Conservation (phyloP, 75 land plant genomes). For the Ceratopteris richardii region DNA sequence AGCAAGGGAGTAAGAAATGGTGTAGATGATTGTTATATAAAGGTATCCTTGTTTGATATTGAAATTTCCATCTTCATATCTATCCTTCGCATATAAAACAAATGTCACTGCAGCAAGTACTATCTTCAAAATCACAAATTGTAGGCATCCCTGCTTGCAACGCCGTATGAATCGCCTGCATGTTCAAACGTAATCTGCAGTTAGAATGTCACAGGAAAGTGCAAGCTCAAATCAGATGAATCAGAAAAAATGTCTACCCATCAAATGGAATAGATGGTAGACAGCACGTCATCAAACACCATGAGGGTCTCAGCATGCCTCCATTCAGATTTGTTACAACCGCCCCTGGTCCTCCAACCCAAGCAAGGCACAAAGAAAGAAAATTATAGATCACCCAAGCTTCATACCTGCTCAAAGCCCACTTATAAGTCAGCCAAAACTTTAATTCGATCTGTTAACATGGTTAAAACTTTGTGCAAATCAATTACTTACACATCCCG, state of each 20-base stretch:
- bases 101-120: conserved; percentile 31
- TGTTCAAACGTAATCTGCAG: neutral
- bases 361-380: conserved; percentile 45
- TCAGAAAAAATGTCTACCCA: conserved; percentile 18
- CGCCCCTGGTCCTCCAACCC: conserved; percentile 45
- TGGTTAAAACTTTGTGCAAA: neutral
- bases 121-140: conserved; percentile 44
- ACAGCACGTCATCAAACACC: conserved; percentile 45
- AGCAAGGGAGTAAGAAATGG: conserved; percentile 37
- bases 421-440: neutral
- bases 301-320: conserved; percentile 31
- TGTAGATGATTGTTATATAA: conserved; percentile 39
- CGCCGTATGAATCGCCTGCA: conserved; percentile 42
- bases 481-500: conserved; percentile 38
- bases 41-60: conserved; percentile 26
- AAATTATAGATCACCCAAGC: conserved; percentile 56
- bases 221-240: conserved; percentile 1
- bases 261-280: conserved; percentile 41
- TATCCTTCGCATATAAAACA: conserved; percentile 24
- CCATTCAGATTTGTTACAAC: conserved; percentile 37
- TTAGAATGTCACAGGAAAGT: neutral
- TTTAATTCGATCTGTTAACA: neutral
- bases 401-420: conserved; percentile 33
- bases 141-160: conserved; percentile 41
- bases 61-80: conserved; percentile 39